These are phyloP conservation scores for Cadophora malorum DNA, from an alignment of 2,329 filamentous ascomycete species.

Conservation along the genomic window DNA sequence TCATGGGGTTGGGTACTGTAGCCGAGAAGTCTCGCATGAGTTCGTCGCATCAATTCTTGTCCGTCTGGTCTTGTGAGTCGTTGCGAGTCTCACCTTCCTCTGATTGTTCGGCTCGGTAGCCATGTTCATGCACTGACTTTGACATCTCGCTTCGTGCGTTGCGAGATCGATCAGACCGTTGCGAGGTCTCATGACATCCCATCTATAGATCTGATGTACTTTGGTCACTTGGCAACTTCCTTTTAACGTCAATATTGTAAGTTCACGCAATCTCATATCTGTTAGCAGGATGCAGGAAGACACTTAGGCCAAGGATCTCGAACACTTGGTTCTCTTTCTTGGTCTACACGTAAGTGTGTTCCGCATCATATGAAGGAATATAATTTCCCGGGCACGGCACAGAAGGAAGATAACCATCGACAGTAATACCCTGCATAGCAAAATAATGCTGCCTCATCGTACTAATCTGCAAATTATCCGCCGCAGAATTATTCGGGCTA, in stretches of 20 bases:
- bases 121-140: neutral
- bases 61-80: neutral
- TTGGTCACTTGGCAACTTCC: no score
- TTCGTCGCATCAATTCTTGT: conserved; percentile 7
- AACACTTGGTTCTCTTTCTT: no score
- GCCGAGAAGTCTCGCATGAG: neutral
- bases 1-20: neutral
- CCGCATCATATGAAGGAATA: conserved; percentile 37
- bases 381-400: conserved; percentile 49
- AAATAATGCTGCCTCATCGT: conserved; percentile 54
- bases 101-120: neutral
- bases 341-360: conserved; percentile 36
- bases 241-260: no score
- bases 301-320: no score
- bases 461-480: conserved; percentile 48
- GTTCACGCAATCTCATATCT: no score
- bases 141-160: neutral
- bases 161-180: neutral
- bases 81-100: conserved; percentile 2
- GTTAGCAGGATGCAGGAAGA: no score
- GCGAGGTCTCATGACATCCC: no score
- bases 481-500: conserved; percentile 50
- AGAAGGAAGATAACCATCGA: conserved; percentile 47
- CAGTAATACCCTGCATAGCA: conserved; percentile 48
- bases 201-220: no score